Evolutionary conservation across 2,329 filamentous ascomycete genomes (phyloP).

Genomic region (Fusarium austroafricanum): DNA sequence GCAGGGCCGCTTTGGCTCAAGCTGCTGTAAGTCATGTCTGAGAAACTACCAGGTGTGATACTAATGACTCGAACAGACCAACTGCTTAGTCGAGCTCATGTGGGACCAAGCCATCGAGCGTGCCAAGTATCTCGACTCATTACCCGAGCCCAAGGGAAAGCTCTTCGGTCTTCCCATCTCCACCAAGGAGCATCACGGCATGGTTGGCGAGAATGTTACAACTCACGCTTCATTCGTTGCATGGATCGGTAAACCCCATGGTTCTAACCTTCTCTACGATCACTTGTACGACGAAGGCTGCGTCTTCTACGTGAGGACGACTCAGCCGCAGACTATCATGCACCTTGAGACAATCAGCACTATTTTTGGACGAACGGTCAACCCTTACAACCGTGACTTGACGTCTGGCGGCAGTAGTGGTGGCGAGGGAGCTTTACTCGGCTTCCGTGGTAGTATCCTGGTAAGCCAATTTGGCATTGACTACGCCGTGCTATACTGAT

Average conservation of each 20-base stretch:
- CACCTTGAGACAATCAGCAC: slow-evolving; percentile 72
- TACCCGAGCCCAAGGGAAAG: slow-evolving; percentile 49
- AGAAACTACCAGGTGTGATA: too few relatives aligned
- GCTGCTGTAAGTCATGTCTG: slow-evolving; percentile 31
- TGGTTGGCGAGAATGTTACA: slow-evolving; percentile 48
- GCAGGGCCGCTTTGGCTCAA: slow-evolving; percentile 44
- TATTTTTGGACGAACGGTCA: slow-evolving; percentile 70
- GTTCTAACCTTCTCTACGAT: slow-evolving; percentile 50
- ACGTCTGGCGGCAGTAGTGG: slow-evolving; percentile 74
- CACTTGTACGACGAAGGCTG: slow-evolving; percentile 48
- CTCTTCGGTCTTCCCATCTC: slow-evolving; percentile 53
- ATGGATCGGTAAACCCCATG: slow-evolving; percentile 49
- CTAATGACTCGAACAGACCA: slow-evolving; percentile 38
- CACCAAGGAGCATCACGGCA: slow-evolving; percentile 52
- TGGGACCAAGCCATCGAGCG: slow-evolving; percentile 52
- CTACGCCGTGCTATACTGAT: background rate
- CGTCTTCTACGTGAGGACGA: slow-evolving; percentile 70
- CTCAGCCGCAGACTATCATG: slow-evolving; percentile 70
- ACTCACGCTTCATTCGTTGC: slow-evolving; percentile 47
- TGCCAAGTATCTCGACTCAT: slow-evolving; percentile 49
- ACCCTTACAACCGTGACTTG: slow-evolving; percentile 70
- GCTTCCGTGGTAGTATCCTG: slow-evolving; percentile 55
- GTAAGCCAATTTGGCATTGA: slow-evolving; percentile 27
- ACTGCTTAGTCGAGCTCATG: slow-evolving; percentile 51
- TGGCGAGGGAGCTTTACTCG: slow-evolving; percentile 60